These are phyloP conservation scores for Candida sp. DNA, from an alignment of 1,139 yeast species.

Conservation along the genomic window DNA sequence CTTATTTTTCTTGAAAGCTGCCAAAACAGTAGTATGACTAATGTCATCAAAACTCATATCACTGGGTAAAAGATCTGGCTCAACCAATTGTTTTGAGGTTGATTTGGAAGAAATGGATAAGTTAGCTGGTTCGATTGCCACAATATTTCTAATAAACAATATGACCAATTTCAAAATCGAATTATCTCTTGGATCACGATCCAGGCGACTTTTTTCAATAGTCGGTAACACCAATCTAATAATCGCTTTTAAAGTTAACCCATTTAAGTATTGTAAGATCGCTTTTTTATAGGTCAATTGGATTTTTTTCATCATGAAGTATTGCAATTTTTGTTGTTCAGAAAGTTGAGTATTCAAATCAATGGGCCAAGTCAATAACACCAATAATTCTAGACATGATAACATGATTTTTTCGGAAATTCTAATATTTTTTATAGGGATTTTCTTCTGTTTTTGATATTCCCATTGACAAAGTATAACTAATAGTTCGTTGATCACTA, in stretches of 20 bases:
- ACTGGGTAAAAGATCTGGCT: constrained; percentile 48
- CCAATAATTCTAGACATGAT: constrained; percentile 74
- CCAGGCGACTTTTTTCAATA: constrained; percentile 48
- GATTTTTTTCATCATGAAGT: constrained; percentile 56
- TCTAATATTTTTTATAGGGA: constrained; percentile 24
- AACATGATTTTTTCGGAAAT: constrained; percentile 61
- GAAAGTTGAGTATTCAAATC: constrained; percentile 42
- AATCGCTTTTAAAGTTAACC: constrained; percentile 65
- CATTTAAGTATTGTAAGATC: constrained; percentile 55
- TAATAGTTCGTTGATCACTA: constrained; percentile 69
- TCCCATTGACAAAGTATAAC: constrained; percentile 83
- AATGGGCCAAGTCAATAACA: constrained; percentile 85
- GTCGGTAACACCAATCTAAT: constrained; percentile 69
- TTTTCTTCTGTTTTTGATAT: constrained; percentile 21
- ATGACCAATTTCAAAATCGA: constrained; percentile 71
- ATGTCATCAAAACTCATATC: constrained; percentile 63
- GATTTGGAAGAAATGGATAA: constrained; percentile 42
- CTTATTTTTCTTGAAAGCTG: constrained; percentile 59
- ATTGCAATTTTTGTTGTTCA: constrained; percentile 54
- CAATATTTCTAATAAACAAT: constrained; percentile 70
- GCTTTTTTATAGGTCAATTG: constrained; percentile 73
- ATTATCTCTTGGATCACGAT: constrained; percentile 70
- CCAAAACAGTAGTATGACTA: constrained; percentile 55
- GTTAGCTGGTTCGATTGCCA: constrained; percentile 71
- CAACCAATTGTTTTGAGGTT: constrained; percentile 21